Evolutionary conservation across 139 green algal genomes (phyloP).

Genomic region (Volvox africanus): DNA sequence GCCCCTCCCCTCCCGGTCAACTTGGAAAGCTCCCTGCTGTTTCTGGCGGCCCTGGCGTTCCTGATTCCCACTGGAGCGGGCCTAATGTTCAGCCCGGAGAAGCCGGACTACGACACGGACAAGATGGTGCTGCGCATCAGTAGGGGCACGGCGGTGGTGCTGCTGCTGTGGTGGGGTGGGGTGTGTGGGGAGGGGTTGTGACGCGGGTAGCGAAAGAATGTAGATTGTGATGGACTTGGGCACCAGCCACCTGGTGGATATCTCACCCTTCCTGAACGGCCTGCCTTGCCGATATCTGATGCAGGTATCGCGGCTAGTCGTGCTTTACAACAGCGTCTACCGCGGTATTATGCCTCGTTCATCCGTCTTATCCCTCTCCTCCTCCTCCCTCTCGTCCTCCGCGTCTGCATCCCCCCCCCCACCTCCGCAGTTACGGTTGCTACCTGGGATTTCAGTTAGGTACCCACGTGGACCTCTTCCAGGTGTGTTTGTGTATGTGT

Average conservation of each 20-base stretch:
- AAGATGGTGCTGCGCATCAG: conserved; percentile 39
- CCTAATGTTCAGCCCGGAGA: conserved; percentile 3
- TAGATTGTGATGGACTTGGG: no score
- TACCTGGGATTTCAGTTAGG: conserved; percentile 91
- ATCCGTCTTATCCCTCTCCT: not conserved
- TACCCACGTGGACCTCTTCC: conserved; percentile 79
- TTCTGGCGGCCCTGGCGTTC: conserved; percentile 85
- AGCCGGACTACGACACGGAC: not conserved
- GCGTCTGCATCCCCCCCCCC: not conserved
- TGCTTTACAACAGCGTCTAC: not conserved
- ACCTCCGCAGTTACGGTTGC: conserved; percentile 66
- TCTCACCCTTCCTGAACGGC: no score
- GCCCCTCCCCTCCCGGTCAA: not conserved
- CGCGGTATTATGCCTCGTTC: no score
- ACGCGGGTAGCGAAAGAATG: no score
- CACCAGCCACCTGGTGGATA: no score
- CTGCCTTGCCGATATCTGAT: no score
- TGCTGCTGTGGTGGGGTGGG: conserved; percentile 24
- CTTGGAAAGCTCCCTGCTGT: conserved; percentile 74
- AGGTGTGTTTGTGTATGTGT: not conserved
- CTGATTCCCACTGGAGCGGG: conserved; percentile 75
- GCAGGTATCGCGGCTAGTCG: no score
- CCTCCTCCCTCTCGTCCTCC: not conserved
- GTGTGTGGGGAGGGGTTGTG: not conserved
- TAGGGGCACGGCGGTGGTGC: conserved; percentile 33